Base-by-base conservation (phyloP, 2,329 filamentous ascomycete species). In the Aureobasidium mangrovei region DNA sequence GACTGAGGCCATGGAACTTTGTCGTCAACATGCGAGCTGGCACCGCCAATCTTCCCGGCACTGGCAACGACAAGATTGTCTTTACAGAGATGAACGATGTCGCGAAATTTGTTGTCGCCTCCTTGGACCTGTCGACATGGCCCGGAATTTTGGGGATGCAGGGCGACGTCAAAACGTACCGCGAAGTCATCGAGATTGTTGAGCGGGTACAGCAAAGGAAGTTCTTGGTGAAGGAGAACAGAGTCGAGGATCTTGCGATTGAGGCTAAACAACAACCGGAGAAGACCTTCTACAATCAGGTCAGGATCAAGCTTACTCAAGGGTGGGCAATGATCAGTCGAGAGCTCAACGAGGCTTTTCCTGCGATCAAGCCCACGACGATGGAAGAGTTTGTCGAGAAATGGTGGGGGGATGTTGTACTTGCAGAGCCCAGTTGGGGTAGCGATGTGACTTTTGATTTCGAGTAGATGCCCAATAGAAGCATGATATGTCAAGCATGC, bases 61-160 rank as follows among this genome's bases (percentile, higher is more conserved):
- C 71, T 26, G 78, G 78, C 0, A 65, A 74, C n/a, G 67, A 64
- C 4, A 63, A 63, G 3, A 66, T 75, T 7, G 63, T 68, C 3
- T 74, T 78, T 61, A 80, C 76, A 0, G 74, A 78, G 59, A 75
- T 71, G 1, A 63, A 63, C 4, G 77, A 81, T 59, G 64, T 81
- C 39, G 76, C 71, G 3, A 68, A 63, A 35, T 78, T 75, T 53
- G 67, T 77, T 4, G 70, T 68, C 6, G 68, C 67, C 4, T 55
- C 68, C 3, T 59, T 80, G 10, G 68, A 70, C n/a, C 57, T 73
- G 26, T 60, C 69, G 3, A 66, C 66, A 26, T 79, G 77, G 77
- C 70, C 73, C 2, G 65, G 69, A 32, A 61, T 65, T 10, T 60
- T 67, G 4, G 73, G 73, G 65, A 64, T 69, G 65, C 57, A 49